Conservation (phyloP, 139 green algal genomes). For the Chlamydomonas incerta region DNA sequence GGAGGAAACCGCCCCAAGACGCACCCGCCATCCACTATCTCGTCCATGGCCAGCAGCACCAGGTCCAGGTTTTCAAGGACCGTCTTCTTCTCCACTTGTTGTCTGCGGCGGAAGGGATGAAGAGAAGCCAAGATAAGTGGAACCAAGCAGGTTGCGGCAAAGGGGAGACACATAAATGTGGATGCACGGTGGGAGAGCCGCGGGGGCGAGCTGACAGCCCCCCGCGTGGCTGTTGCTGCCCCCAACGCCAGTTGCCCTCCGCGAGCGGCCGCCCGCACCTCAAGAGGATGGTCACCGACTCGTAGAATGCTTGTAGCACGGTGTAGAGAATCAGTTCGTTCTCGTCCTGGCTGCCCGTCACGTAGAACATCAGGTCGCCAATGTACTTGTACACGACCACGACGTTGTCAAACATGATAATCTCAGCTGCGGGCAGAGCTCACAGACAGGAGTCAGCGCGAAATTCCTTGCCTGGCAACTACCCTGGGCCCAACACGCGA, state of each 20-base stretch:
- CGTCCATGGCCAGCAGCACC: conserved; percentile 95
- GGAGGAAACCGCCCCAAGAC: background rate
- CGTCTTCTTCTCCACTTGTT: conserved; percentile 98
- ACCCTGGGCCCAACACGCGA: no score
- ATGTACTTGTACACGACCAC: conserved; percentile 97
- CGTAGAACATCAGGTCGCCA: conserved; percentile 97
- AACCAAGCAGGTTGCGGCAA: no score
- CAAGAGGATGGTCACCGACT: conserved; percentile 87
- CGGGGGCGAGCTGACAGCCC: no score
- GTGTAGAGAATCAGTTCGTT: conserved; percentile 96
- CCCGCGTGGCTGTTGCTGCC: no score
- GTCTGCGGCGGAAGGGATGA: conserved; percentile 58
- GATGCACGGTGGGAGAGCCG: background rate
- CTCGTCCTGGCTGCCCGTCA: conserved; percentile 91
- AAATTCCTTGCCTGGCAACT: background rate
- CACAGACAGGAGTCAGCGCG: background rate
- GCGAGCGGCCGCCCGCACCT: conserved; percentile 28
- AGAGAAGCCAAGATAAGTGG: no score
- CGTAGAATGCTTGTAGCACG: conserved; percentile 92
- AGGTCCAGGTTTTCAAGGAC: conserved; percentile 99
- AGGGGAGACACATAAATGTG: no score
- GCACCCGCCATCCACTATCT: conserved; percentile 95
- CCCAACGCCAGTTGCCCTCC: background rate
- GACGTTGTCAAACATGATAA: conserved; percentile 97
- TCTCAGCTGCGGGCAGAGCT: conserved; percentile 81